phyloP scores from a whole-genome alignment of 345 rosid species.

The Gossypium mustelinum region DNA sequence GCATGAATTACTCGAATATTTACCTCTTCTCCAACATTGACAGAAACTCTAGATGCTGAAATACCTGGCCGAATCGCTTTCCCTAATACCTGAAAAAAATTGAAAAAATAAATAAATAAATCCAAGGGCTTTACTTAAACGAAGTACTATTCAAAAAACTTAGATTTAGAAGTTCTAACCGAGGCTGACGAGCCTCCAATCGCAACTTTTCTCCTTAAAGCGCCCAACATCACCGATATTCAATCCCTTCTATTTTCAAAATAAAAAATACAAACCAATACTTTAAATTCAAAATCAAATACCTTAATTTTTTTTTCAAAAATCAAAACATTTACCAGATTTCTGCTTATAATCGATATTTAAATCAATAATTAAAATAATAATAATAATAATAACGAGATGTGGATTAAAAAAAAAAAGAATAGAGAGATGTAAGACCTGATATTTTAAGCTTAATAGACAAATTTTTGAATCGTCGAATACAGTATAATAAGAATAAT shows the following conservation, averaged over 20 bases:
- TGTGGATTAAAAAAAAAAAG: background rate
- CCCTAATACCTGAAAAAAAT: constrained; percentile 36
- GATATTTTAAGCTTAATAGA: background rate
- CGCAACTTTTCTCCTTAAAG: constrained; percentile 35
- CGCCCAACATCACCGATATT: constrained; percentile 40
- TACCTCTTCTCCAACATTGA: constrained; percentile 45
- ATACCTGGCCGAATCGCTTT: constrained; percentile 35
- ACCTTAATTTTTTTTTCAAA: background rate
- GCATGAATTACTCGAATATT: background rate
- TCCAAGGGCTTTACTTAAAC: background rate
- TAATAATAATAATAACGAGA: background rate
- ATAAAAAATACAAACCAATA: background rate
- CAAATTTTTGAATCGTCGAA: background rate
- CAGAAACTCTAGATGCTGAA: constrained; percentile 37
- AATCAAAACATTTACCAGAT: background rate
- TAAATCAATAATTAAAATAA: background rate
- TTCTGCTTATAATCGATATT: background rate
- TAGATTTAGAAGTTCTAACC: constrained; percentile 27
- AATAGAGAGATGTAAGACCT: background rate
- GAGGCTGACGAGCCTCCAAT: constrained; percentile 40
- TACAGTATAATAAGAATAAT: background rate
- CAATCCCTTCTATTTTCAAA: background rate
- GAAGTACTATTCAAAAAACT: background rate
- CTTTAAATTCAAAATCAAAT: background rate
- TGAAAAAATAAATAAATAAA: background rate